Evolutionary conservation across 139 green algal species (phyloP), one percentile per base, ranked within the genome.

Genomic region (Tetratostichococcus sp.): DNA sequence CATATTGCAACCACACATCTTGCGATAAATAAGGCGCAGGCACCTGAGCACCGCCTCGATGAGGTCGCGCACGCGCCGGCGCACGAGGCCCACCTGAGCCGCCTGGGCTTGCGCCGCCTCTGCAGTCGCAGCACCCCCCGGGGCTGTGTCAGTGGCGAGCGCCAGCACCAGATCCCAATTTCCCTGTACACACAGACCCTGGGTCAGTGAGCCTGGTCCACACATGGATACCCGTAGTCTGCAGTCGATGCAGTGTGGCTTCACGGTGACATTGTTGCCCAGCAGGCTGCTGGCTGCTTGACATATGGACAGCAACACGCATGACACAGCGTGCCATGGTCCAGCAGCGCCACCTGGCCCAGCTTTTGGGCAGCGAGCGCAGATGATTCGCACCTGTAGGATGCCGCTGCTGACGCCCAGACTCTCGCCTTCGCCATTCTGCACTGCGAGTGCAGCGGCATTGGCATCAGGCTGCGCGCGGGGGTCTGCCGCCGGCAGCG

Each of bases 351-450:
- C n/a, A n/a, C n/a, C n/a, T n/a, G n/a, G n/a, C n/a, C n/a, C n/a
- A n/a, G n/a, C n/a, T n/a, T n/a, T n/a, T n/a, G n/a, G n/a, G n/a
- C n/a, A n/a, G n/a, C n/a, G n/a, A n/a, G n/a, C n/a, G n/a, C n/a
- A n/a, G n/a, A 25, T 62, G 14, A 25, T 34, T 26, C 59, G 31
- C 70, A 85, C 85, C 85, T 88, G 89, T 28, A 94, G 30, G 17
- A 94, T 79, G 69, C 84, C 84, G 73, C 79, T 85, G 67, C 79
- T 91, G 34, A 91, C 72, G 67, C 78, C 85, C 31, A 87, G 76
- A 14, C 33, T 80, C 77, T 94, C 90, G 3, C 82, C 83, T 71
- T 89, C 79, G 25, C 90, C 91, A 70, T 94, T 94, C 35, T 87
- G 75, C 65, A 77, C 73, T 6, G 83, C 77, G 35, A 94, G 62